phyloP scores from a whole-genome alignment of 805 yeast genomes.

The Metschnikowia vanudenii region DNA sequence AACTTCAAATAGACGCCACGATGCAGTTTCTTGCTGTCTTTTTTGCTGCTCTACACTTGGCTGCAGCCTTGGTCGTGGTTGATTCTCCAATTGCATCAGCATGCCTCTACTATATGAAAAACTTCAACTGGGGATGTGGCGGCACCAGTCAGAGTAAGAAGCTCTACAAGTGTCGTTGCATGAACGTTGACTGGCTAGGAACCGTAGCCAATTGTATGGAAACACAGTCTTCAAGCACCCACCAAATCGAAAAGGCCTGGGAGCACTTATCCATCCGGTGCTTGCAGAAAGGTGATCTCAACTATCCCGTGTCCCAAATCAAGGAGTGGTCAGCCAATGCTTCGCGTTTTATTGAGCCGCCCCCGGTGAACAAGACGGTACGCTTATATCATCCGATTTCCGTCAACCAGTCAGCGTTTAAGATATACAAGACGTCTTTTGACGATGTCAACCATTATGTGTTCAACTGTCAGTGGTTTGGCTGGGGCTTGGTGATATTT shows the following conservation, averaged over 20 bases:
- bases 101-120: constrained; percentile 20
- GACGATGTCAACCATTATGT: constrained; percentile 21
- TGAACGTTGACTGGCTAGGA: constrained; percentile 20
- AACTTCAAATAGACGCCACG: no score
- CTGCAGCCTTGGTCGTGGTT: constrained; percentile 14
- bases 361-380: constrained; percentile 10
- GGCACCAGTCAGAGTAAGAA: constrained; percentile 20
- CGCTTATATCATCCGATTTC: constrained; percentile 14
- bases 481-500: constrained; percentile 20
- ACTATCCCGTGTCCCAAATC: constrained; percentile 12
- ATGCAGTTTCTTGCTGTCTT: no score
- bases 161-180: constrained; percentile 20
- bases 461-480: constrained; percentile 21
- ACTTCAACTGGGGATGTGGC: constrained; percentile 22
- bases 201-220: constrained; percentile 20
- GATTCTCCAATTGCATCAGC: constrained; percentile 21
- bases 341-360: constrained; percentile 14
- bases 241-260: constrained; percentile 16
- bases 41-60: no score
- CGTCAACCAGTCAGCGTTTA: constrained; percentile 14
- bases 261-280: constrained; percentile 17
- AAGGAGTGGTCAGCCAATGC: constrained; percentile 15
- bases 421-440: constrained; percentile 13
- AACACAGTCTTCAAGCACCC: constrained; percentile 12
- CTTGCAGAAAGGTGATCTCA: constrained; percentile 14